These are phyloP conservation scores for Psilocybe tampanensis DNA, from an alignment of 768 basidiomycete species.

Conservation along the genomic window DNA sequence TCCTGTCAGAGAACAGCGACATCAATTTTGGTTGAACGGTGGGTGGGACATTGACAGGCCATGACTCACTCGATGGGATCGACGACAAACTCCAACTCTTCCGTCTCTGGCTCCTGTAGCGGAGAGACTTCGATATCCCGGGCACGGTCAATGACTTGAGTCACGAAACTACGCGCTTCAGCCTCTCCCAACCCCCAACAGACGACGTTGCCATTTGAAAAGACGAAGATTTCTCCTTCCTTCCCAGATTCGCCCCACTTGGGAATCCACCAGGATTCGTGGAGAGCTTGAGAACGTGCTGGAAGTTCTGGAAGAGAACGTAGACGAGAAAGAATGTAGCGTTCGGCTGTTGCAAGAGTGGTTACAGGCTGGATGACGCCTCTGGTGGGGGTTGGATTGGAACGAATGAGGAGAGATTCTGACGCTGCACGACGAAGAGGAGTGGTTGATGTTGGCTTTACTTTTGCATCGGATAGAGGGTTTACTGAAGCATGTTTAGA, in stretches of 20 bases:
- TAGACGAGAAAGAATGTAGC: slow-evolving; percentile 71
- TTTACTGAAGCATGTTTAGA: slow-evolving; percentile 14
- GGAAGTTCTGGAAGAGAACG: slow-evolving; percentile 54
- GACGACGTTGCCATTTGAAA: slow-evolving; percentile 86
- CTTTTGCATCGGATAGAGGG: slow-evolving; percentile 43
- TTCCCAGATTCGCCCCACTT: slow-evolving; percentile 58
- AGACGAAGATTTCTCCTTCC: slow-evolving; percentile 87
- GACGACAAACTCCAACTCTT: slow-evolving; percentile 90
- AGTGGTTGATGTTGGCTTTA: slow-evolving; percentile 83
- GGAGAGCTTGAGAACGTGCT: slow-evolving; percentile 55
- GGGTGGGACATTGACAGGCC: slow-evolving; percentile 7
- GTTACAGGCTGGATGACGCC: slow-evolving; percentile 78
- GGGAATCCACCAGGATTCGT: slow-evolving; percentile 83
- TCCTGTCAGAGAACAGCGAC: slow-evolving; percentile 41
- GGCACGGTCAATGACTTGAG: slow-evolving; percentile 57
- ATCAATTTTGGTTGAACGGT: slow-evolving; percentile 15
- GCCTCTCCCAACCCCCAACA: slow-evolving; percentile 86
- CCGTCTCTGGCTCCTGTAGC: slow-evolving; percentile 74
- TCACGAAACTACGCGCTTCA: slow-evolving; percentile 69
- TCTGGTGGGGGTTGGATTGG: slow-evolving; percentile 85
- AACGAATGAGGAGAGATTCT: slow-evolving; percentile 83
- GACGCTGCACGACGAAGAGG: slow-evolving; percentile 82
- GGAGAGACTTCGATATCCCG: slow-evolving; percentile 63
- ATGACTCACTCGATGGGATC: slow-evolving; percentile 83
- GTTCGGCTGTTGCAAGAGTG: slow-evolving; percentile 86